Evolutionary conservation across 148 eudicot genomes (phyloP), one percentile per base, ranked within the genome.

Genomic region (Suaeda aralocaspica): DNA sequence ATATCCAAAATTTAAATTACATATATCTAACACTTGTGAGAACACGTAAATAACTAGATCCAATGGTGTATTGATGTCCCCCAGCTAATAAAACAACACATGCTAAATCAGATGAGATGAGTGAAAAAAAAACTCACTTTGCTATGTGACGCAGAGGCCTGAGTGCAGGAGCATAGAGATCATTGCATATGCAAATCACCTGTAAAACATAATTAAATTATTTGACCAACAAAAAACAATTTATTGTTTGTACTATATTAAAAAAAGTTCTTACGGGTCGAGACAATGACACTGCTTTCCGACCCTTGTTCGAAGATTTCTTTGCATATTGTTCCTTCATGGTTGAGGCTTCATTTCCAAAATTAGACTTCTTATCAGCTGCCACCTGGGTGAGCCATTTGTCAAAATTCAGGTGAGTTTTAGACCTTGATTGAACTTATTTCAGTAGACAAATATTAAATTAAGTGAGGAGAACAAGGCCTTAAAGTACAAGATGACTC

Each of bases 131-230:
- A 50, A 80, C 97, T 87, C 82, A 91, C 99, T 87, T 89, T 78
- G 99, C 99, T 82, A 89, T 83, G 66, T 89, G 89, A 56, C 97
- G 99, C 81, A 94, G 82, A 72, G 96, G 86, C 81, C 97, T 89
- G 75, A 94, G 80, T 59, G 95, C 83, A 79, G 99, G 96, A 57
- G 97, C 93, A 84, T 94, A 94, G 61, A 94, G 85, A 71, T 94
- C 97, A 85, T 94, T 94, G 72, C 99, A 94, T 78, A 94, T 91
- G 83, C 99, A 94, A 77, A 94, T 91, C 67, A 94, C 88, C 99
- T 94, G 83, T 79, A 81, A 10, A 71, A 65, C 34, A 64, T 21
- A 44, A 53, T 52, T 72, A 52, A 51, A 45, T 55, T 61, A 73
- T 55, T 41, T 71, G 16, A 34, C 34, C 50, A 59, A 63, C 50